These are phyloP conservation scores for Trichophyton verrucosum DNA, from an alignment of 2,329 filamentous ascomycete genomes.

Conservation along the genomic window DNA sequence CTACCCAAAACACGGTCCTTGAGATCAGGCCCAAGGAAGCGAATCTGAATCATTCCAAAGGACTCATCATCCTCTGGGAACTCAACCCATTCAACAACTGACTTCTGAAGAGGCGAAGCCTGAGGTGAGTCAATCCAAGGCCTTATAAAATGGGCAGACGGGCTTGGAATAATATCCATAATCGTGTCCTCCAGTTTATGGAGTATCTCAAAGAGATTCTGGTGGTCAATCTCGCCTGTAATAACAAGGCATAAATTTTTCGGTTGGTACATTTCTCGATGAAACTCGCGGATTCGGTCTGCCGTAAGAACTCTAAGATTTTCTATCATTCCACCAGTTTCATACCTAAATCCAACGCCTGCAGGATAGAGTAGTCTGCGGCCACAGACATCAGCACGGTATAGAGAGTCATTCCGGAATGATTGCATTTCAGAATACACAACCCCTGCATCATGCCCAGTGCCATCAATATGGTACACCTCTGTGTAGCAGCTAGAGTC, in stretches of 20 bases:
- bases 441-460: constrained; percentile 88
- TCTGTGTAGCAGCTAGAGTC: constrained; percentile 91
- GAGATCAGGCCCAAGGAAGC: constrained; percentile 75
- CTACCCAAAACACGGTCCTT: constrained; percentile 51
- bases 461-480: constrained; percentile 87
- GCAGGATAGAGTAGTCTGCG: constrained; percentile 75
- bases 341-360: constrained; percentile 84
- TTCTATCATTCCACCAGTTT: constrained; percentile 96
- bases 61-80: constrained; percentile 97
- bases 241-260: constrained; percentile 86
- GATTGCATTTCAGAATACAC: constrained; percentile 99
- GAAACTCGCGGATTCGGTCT: constrained; percentile 85
- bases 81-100: constrained; percentile 63
- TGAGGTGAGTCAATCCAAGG: constrained; percentile 86
- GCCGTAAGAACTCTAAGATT: constrained; percentile 73
- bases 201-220: constrained; percentile 64
- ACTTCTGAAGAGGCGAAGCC: constrained; percentile 58
- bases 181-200: constrained; percentile 84
- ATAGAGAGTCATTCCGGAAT: constrained; percentile 64
- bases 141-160: constrained; percentile 63
- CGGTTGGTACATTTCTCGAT: constrained; percentile 94
- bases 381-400: constrained; percentile 81
- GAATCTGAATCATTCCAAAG: constrained; percentile 73
- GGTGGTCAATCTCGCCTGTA: constrained; percentile 80
- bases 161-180: constrained; percentile 63